Evolutionary conservation across 331 rosid species (phyloP).

Genomic region (Cucumis variabilis): DNA sequence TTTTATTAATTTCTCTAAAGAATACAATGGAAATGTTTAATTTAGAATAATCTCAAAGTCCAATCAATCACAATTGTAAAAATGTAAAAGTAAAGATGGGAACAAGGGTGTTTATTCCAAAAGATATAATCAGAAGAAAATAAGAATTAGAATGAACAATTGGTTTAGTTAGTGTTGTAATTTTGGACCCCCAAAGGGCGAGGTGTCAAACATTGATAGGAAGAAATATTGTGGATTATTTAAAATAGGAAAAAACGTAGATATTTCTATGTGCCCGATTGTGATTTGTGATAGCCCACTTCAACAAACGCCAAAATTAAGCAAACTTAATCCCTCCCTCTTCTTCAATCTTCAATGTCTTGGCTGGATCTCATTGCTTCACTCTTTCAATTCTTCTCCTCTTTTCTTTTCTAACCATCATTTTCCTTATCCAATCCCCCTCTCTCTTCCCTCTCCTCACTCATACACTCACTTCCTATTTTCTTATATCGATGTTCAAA

Average conservation of each 20-base stretch:
- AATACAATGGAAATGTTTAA: too few species aligned
- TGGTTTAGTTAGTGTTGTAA: neutral
- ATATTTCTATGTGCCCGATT: conserved; percentile 13
- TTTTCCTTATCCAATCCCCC: conserved; percentile 2
- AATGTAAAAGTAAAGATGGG: too few species aligned
- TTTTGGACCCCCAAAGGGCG: neutral
- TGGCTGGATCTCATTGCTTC: neutral
- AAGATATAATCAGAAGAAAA: too few species aligned
- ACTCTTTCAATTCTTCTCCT: neutral
- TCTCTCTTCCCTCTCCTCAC: neutral
- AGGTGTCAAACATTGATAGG: neutral
- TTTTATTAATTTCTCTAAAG: too few species aligned
- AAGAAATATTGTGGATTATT: neutral
- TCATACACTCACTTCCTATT: neutral
- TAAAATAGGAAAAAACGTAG: neutral
- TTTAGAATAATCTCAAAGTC: too few species aligned
- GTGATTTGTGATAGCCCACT: neutral
- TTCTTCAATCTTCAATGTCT: neutral
- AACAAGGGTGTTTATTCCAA: too few species aligned
- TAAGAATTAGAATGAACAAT: too few species aligned
- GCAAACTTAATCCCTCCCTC: neutral
- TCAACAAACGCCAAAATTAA: neutral
- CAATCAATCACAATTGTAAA: too few species aligned
- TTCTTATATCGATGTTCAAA: neutral
- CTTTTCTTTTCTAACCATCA: neutral